phyloP scores from a whole-genome alignment of 805 yeast species.

The Metschnikowia gelsemii region DNA sequence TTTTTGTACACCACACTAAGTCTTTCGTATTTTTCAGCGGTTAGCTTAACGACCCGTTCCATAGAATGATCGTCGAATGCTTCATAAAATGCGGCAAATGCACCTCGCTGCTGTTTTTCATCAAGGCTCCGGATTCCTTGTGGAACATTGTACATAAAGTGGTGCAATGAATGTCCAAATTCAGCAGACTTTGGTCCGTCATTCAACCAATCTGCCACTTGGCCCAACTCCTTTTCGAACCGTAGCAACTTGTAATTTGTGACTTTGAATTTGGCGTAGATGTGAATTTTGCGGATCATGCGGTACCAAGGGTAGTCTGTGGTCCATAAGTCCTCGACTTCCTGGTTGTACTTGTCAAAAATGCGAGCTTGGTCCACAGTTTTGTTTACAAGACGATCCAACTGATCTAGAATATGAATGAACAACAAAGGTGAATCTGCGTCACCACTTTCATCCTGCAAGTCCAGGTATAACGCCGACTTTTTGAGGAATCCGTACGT shows the following conservation, averaged over 20 bases:
- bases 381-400: conserved; percentile 1
- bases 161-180: conserved; percentile 11
- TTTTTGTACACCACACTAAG: conserved; percentile 12
- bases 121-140: conserved; percentile 4
- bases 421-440: conserved; percentile 19
- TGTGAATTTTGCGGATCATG: conserved; percentile 54
- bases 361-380: conserved; percentile 26
- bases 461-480: conserved; percentile 24
- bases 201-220: conserved; percentile 9
- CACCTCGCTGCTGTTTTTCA: conserved; percentile 13
- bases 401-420: conserved; percentile 26
- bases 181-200: conserved; percentile 20
- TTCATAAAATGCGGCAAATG: conserved; percentile 18
- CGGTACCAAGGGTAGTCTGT: conserved; percentile 81
- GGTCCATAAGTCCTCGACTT: conserved; percentile 50
- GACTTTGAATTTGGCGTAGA: conserved; percentile 56
- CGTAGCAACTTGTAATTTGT: conserved; percentile 52
- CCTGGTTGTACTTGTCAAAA: conserved; percentile 49
- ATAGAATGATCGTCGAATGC: conserved; percentile 14
- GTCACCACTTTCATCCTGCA: conserved; percentile 12
- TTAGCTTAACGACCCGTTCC: conserved; percentile 11
- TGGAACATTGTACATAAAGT: conserved; percentile 19
- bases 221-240: conserved; percentile 31
- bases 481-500: conserved; percentile 22
- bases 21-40: conserved; percentile 18